Evolutionary conservation across 129 eudicot genomes (phyloP).

Genomic region (Lactuca sativa): DNA sequence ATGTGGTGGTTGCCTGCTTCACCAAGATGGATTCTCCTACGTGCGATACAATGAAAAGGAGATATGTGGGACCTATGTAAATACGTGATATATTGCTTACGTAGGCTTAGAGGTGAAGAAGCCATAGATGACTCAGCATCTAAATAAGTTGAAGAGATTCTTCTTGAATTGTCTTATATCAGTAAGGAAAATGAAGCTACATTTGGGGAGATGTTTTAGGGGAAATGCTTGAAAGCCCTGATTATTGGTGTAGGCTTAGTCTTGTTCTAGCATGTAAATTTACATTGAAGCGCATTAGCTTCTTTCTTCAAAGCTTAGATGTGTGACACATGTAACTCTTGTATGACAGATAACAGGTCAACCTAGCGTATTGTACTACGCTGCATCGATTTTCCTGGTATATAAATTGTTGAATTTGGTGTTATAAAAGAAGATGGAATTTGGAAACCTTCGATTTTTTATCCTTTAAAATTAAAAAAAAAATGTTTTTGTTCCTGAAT

Average conservation of each 20-base stretch:
- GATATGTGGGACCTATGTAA: slow-evolving; percentile 56
- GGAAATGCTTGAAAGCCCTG: slow-evolving; percentile 92
- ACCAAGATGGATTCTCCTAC: slow-evolving; percentile 93
- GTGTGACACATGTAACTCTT: slow-evolving; percentile 1
- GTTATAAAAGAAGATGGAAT: neutral
- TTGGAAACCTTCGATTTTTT: neutral
- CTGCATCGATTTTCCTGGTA: slow-evolving; percentile 91
- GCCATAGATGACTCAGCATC: slow-evolving; percentile 50
- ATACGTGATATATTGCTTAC: slow-evolving; percentile 62
- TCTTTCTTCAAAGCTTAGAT: slow-evolving; percentile 11
- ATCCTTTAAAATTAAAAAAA: neutral
- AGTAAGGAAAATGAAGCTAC: slow-evolving; percentile 67
- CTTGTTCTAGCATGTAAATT: slow-evolving; percentile 71
- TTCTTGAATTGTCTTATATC: slow-evolving; percentile 69
- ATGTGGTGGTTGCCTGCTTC: slow-evolving; percentile 98
- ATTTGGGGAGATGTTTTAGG: slow-evolving; percentile 72
- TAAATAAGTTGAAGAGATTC: slow-evolving; percentile 80
- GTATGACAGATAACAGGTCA: slow-evolving; percentile 90
- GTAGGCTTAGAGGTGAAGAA: slow-evolving; percentile 75
- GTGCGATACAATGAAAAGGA: slow-evolving; percentile 94
- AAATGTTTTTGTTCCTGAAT: slow-evolving; percentile 13
- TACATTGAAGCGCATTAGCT: neutral
- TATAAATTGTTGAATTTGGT: no score
- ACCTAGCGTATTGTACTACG: slow-evolving; percentile 94
- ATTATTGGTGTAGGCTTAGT: slow-evolving; percentile 88